Percentiles rank a stretch among this genome's conserved stretches.
These are phyloP conservation scores for Usnea hakonensis DNA, from an alignment of 495 filamentous ascomycete species.

Conservation along the genomic window DNA sequence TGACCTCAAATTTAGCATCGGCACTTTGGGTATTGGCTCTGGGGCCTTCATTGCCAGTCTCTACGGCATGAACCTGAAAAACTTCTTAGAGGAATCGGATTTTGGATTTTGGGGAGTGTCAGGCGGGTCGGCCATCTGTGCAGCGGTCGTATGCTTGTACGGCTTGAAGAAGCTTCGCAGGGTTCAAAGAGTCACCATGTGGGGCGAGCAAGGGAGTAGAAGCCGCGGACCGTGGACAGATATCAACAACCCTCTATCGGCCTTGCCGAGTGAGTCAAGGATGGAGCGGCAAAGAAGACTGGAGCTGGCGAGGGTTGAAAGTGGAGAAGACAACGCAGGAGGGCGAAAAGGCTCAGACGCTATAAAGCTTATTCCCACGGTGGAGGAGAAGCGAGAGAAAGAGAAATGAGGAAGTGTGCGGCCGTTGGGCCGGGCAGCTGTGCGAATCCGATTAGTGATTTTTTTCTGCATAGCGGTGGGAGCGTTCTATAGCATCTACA, in stretches of 20 bases:
- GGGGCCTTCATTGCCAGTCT: slow-evolving; percentile 94
- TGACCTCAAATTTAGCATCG: slow-evolving; percentile 92
- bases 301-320: not conserved
- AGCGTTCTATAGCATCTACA: not conserved
- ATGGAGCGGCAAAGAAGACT: slow-evolving; percentile 30
- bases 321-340: not conserved
- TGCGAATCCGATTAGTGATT: not conserved
- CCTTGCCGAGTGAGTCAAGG: slow-evolving; percentile 39
- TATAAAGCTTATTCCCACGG: not conserved
- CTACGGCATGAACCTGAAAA: slow-evolving; percentile 98
- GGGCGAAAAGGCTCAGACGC: not conserved
- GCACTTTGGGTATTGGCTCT: slow-evolving; percentile 82
- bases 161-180: slow-evolving; percentile 74
- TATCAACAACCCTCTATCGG: slow-evolving; percentile 6
- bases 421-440: not conserved
- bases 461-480: not conserved
- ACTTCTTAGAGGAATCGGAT: slow-evolving; percentile 96
- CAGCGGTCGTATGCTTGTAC: slow-evolving; percentile 66
- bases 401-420: not conserved
- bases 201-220: slow-evolving; percentile 34
- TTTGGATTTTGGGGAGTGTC: slow-evolving; percentile 76
- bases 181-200: slow-evolving; percentile 90
- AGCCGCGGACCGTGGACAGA: slow-evolving; percentile 25
- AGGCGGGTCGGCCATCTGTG: slow-evolving; percentile 60
- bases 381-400: not conserved